Conservation (phyloP, 805 yeast genomes). For the Candida caryicola region DNA sequence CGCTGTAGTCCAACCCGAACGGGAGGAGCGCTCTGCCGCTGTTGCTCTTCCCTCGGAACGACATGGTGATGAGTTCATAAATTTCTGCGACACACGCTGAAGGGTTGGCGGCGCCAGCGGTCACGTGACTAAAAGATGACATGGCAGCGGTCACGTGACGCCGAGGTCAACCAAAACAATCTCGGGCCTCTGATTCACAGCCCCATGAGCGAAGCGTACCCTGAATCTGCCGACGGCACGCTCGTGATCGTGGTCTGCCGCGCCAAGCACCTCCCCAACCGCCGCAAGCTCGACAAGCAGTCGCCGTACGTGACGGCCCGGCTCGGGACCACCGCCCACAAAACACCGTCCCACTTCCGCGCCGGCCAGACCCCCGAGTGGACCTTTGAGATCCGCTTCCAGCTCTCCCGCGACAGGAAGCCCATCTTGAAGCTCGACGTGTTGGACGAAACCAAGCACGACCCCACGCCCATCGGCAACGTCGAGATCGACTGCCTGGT, state of each 20-base stretch:
- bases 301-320: conserved; percentile 85
- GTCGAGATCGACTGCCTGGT: conserved; percentile 73
- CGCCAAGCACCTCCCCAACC: conserved; percentile 83
- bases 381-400: conserved; percentile 72
- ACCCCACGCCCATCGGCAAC: conserved; percentile 86
- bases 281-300: conserved; percentile 86
- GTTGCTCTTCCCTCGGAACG: conserved; percentile 50
- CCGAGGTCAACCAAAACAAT: too few species aligned
- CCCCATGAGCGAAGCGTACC: conserved; percentile 8
- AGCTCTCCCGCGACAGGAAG: conserved; percentile 58
- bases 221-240: conserved; percentile 47
- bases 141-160: too few species aligned
- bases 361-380: conserved; percentile 96
- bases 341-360: conserved; percentile 71
- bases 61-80: too few species aligned
- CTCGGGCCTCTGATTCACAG: too few species aligned
- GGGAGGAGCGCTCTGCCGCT: conserved; percentile 53
- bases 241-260: conserved; percentile 74
- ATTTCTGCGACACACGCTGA: too few species aligned
- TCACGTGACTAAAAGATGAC: too few species aligned
- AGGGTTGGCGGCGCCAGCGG: too few species aligned
- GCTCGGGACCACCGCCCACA: conserved; percentile 75
- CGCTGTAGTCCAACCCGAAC: conserved; percentile 70
- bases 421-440: conserved; percentile 69
- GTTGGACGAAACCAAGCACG: conserved; percentile 78